Evolutionary conservation across 2,329 filamentous ascomycete species (phyloP), one percentile per base, ranked within the genome.

Genomic region (Allantophomopsis lycopodina): DNA sequence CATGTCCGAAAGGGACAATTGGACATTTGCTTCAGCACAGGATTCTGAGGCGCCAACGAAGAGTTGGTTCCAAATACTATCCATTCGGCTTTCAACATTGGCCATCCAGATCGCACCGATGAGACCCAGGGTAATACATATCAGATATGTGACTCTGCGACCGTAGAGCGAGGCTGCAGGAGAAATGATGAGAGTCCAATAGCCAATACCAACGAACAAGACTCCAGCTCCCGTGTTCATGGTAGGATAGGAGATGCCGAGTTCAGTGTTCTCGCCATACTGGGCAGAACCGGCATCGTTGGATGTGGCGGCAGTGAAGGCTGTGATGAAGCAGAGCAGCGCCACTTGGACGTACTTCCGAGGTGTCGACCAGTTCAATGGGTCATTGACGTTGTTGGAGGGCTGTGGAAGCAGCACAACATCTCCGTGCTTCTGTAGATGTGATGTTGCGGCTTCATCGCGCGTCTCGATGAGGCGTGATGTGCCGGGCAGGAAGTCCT

Each of bases 211-310:
- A 21, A 70, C 50, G 47, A 74, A 75, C 37, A 75, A 51, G 2
- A 75, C 66, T 16, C 70, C 71, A 1, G 69, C 70, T n/a, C 67
- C 69, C 4, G 65, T 71, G 39, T 75, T 73, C 54, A 71, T 69
- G 5, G 65, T 60, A 28, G 58, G 57, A 47, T 70, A 73, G 18
- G 59, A 58, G 41, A 75, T 71, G 8, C 63, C 66, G 14, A 70
- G 59, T 35, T 73, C 58, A 1, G 59, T 58, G 17, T 68, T 63
- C 50, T 71, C 64, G 14, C 66, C 66, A 42, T 66, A 62, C 14
- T 65, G 59, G 10, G 68, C 69, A 1, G 66, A 64, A 6, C 70
- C 69, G 2, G 68, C 68, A 47, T 71, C 65, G 41, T 74, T 75
- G 10, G 70, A 66, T 0, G 67, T 72, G 3, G 70, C 71, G 1